phyloP scores from a whole-genome alignment of 75 land plant genomes.

The Cryptomeria japonica region DNA sequence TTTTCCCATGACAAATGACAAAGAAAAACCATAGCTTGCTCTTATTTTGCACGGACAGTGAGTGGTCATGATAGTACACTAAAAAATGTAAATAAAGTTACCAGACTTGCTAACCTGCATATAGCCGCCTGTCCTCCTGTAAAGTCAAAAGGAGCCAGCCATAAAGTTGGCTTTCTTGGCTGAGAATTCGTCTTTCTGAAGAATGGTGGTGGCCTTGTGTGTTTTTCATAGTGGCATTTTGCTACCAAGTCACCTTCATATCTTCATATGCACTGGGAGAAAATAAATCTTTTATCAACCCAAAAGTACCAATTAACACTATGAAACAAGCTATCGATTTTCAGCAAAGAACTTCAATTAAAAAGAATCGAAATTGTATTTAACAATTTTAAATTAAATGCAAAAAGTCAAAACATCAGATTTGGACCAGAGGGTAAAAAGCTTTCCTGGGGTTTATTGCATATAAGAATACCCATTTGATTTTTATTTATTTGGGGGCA shows the following conservation, averaged over 20 bases:
- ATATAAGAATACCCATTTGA: too few relatives aligned
- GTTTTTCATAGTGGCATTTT: slow-evolving; percentile 88
- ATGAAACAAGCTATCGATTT: too few relatives aligned
- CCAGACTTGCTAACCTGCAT: slow-evolving; percentile 35
- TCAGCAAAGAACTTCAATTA: too few relatives aligned
- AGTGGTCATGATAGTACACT: background rate
- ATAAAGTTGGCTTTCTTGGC: slow-evolving; percentile 79
- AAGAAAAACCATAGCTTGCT: background rate
- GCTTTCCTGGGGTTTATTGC: too few relatives aligned
- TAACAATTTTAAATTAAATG: too few relatives aligned
- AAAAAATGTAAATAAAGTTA: background rate
- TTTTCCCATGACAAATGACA: background rate
- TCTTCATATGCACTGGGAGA: slow-evolving; percentile 36
- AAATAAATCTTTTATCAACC: background rate
- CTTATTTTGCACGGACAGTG: background rate
- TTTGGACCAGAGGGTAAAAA: too few relatives aligned
- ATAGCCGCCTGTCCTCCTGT: slow-evolving; percentile 78
- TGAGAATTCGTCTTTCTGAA: slow-evolving; percentile 80
- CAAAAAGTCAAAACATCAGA: too few relatives aligned
- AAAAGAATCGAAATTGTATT: too few relatives aligned
- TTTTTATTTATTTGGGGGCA: too few relatives aligned
- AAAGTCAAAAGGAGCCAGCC: slow-evolving; percentile 84
- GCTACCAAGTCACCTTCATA: slow-evolving; percentile 90
- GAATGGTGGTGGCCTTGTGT: slow-evolving; percentile 82
- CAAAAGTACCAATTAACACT: background rate